phyloP scores from a whole-genome alignment of 2,329 filamentous ascomycete species.

The Whalleya microplaca region DNA sequence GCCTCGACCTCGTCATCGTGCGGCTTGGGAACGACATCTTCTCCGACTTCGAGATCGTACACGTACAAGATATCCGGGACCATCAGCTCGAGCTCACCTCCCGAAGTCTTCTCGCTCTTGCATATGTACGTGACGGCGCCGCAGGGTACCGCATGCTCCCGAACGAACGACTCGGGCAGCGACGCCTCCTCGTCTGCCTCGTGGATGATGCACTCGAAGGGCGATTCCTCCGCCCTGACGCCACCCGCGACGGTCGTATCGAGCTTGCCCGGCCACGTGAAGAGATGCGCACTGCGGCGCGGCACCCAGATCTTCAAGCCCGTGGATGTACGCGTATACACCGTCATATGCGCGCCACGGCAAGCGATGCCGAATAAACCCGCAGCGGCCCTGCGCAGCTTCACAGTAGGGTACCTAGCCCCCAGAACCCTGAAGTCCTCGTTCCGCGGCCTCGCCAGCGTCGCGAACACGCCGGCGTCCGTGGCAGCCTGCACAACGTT shows the following conservation, averaged over 20 bases:
- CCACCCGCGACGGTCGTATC: constrained; percentile 79
- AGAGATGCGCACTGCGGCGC: constrained; percentile 62
- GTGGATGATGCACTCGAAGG: constrained; percentile 67
- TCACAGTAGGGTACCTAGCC: constrained; percentile 23
- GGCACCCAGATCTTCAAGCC: constrained; percentile 70
- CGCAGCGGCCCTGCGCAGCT: constrained; percentile 58
- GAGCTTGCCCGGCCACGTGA: constrained; percentile 71
- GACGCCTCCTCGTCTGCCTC: constrained; percentile 75
- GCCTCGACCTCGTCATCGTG: constrained; percentile 62
- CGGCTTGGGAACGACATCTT: constrained; percentile 59
- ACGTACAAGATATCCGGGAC: constrained; percentile 72
- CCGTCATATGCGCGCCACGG: constrained; percentile 66
- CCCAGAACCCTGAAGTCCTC: constrained; percentile 38
- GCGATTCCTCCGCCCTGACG: constrained; percentile 63
- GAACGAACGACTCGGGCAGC: constrained; percentile 61
- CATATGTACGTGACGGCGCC: constrained; percentile 72
- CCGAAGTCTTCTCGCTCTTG: constrained; percentile 62
- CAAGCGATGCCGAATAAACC: constrained; percentile 65
- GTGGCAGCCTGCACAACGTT: constrained; percentile 29
- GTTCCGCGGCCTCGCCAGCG: constrained; percentile 27
- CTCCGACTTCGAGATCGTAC: constrained; percentile 67
- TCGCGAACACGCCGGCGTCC: constrained; percentile 27
- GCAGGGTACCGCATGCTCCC: constrained; percentile 51
- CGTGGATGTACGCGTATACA: constrained; percentile 48
- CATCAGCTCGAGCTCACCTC: constrained; percentile 63